Evolutionary conservation across 345 rosid genomes (phyloP).

Genomic region (Hibiscus syriacus): DNA sequence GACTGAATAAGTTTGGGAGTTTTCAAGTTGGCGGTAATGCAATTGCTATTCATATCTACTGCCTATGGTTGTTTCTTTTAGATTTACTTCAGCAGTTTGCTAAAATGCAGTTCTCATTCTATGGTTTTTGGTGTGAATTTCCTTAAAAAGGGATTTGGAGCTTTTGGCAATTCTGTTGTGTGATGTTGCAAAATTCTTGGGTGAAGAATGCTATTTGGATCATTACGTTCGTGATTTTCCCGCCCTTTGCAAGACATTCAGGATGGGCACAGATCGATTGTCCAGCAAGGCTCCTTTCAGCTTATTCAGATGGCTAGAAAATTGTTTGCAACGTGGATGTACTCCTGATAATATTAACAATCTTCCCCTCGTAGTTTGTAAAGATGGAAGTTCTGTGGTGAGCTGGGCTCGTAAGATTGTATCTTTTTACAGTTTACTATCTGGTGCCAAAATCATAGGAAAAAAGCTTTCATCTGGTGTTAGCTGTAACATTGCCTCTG

Average conservation of each 20-base stretch:
- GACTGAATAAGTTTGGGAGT: neutral
- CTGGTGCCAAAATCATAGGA: conserved; percentile 62
- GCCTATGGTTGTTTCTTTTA: neutral
- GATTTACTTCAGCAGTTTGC: neutral
- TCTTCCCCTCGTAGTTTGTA: conserved; percentile 66
- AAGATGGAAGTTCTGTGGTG: conserved; percentile 61
- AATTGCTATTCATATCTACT: neutral
- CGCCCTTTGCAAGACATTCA: conserved; percentile 36
- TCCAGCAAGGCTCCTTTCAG: conserved; percentile 61
- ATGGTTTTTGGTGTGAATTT: conserved; percentile 14
- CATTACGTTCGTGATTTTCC: conserved; percentile 94
- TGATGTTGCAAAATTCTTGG: conserved; percentile 62
- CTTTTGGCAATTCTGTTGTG: conserved; percentile 63
- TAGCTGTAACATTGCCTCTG: conserved; percentile 64
- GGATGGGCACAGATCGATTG: conserved; percentile 23
- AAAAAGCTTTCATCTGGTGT: conserved; percentile 68
- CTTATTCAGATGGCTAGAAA: conserved; percentile 82
- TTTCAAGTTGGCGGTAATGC: neutral
- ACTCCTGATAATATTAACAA: conserved; percentile 40
- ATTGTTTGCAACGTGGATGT: conserved; percentile 65
- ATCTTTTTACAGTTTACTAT: conserved; percentile 73
- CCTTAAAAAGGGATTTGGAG: conserved; percentile 65
- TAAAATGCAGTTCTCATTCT: conserved; percentile 7
- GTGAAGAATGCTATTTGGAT: conserved; percentile 67
- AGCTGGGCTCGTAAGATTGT: conserved; percentile 80